Evolutionary conservation across 129 eudicot species (phyloP), one percentile per base, ranked within the genome.

Genomic region (Chrysanthemum lavandulifolium): DNA sequence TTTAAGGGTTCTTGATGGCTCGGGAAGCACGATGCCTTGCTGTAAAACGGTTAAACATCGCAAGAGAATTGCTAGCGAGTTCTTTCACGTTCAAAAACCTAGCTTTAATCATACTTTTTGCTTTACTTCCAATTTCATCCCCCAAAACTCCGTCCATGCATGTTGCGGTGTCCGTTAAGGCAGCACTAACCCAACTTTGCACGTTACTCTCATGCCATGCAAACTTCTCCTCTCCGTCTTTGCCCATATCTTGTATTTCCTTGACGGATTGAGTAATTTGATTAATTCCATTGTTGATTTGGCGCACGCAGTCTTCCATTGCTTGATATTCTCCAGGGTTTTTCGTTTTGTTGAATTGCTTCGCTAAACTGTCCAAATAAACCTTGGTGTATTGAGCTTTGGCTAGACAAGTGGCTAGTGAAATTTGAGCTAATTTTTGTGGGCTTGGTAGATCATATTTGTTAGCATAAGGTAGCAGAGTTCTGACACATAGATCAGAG

Each of bases 191-290:
- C 97, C 97, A 90, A 3, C 83, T 83, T 4, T 82, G 71, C 15
- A 90, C 83, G 54, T 90, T 90, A 67, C 87, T 87, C 49, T 80
- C 86, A 43, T 85, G 87, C 96, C 96, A 89, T 5, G 74, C 67
- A 29, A 89, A 89, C 3, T 82, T 43, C 2, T 63, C 83, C 51
- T 71, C 81, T n/a, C 80, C 87, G 1, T 79, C 78, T 9, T 43
- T 47, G 0, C 77, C 73, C 77, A 84, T 86, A 10, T 60, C 55
- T 67, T 43, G 70, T n/a, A 85, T 50, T 67, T 89, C 96, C 13
- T 52, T 78, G 10, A 89, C 63, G 1, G 93, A 84, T 3, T 80
- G 79, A 6, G 82, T 81, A 12, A 89, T 74, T 54, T 89, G 90
- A 49, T 72, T 82, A 5, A 86, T 88, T 0, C 96, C 84, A 16